Evolutionary conservation across 305 asterid species (phyloP), one percentile per base, ranked within the genome.

Genomic region (Solanum chacoense): DNA sequence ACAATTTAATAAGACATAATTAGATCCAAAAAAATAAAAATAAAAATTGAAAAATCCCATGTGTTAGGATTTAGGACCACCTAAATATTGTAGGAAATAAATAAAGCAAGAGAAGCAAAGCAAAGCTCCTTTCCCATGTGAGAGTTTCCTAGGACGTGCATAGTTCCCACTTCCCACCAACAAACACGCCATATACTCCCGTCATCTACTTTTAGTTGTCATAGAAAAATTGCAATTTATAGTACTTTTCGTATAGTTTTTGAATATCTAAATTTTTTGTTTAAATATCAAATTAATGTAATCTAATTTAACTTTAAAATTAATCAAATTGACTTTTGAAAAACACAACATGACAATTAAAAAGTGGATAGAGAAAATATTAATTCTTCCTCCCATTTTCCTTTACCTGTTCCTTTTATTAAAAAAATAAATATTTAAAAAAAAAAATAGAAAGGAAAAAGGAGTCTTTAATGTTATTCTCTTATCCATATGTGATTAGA

Each of bases 191-290:
- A 16, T 31, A 73, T 16, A 31, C 16, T 42, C 4, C 24, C 0
- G 5, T 1, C 0, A 0, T 55, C 4, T 7, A 55, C 3, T 55
- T 55, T 55, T 55, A 55, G 0, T 55, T 55, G 24, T 55, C 11
- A 7, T 55, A 55, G 4, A 7, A 55, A 55, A 7, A 55, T 1
- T 55, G 1, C 0, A 55, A 55, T 55, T 55, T 55, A 7, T 20
- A 55, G 0, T 55, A 55, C 2, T 55, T 55, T 55, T 55, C 0
- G 10, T 18, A 0, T 3, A 55, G 4, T 20, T 55, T 55, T 14
- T 55, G 0, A 55, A 20, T 7, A 55, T 55, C 11, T 20, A 55
- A 7, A 0, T 50, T 6, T 50, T 50, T 18, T 50, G 3, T 16
- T 50, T 18, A 7, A 18, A 55, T 55, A 1, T 55, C 24, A 55